phyloP scores from a whole-genome alignment of 352 stramenopile genomes.

The Peronospora farinosa region DNA sequence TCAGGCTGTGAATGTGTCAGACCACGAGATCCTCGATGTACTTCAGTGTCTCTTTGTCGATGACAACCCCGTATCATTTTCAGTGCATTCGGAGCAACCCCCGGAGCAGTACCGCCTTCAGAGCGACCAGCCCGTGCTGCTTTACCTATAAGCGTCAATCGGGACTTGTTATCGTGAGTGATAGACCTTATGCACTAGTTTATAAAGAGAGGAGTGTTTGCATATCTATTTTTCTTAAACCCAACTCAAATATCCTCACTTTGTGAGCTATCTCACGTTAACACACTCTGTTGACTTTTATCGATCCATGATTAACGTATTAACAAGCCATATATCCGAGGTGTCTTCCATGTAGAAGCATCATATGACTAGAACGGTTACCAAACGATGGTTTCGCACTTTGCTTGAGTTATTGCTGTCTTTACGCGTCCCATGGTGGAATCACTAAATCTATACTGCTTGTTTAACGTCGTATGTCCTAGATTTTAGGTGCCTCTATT shows the following conservation, averaged over 20 bases:
- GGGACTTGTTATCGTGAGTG: conserved; percentile 27
- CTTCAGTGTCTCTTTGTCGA: conserved; percentile 41
- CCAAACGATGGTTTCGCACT: too few relatives aligned
- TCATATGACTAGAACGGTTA: too few relatives aligned
- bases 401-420: too few relatives aligned
- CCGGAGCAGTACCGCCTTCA: conserved; percentile 26
- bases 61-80: conserved; percentile 17
- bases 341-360: too few relatives aligned
- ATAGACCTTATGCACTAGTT: conserved; percentile 28
- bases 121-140: conserved; percentile 30
- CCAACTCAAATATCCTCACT: conserved; percentile 3
- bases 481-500: too few relatives aligned
- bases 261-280: conserved; percentile 2
- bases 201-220: conserved; percentile 34
- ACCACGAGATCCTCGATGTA: conserved; percentile 40
- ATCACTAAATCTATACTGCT: too few relatives aligned
- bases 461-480: too few relatives aligned
- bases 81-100: conserved; percentile 10
- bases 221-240: conserved; percentile 29
- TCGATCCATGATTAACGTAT: too few relatives aligned
- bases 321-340: too few relatives aligned
- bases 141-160: conserved; percentile 27
- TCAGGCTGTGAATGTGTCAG: conserved; percentile 29
- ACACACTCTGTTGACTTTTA: too few relatives aligned
- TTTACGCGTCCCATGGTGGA: too few relatives aligned